These are phyloP conservation scores for Blastobotrys arbuscula DNA, from an alignment of 1,139 yeast genomes.

Conservation along the genomic window DNA sequence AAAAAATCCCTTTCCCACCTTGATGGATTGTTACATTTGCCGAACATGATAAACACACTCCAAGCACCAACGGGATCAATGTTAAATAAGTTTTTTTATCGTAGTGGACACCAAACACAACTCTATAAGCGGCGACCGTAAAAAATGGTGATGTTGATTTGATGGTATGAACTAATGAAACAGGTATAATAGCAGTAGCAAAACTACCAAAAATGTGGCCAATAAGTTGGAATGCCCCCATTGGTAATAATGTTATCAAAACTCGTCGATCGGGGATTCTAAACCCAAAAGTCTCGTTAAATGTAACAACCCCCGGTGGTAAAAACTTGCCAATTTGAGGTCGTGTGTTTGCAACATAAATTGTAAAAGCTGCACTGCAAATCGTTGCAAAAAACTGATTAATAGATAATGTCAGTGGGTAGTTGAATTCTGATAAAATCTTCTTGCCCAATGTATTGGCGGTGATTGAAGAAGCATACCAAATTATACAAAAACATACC, in stretches of 20 bases:
- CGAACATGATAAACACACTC: slow-evolving; percentile 79
- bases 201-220: slow-evolving; percentile 89
- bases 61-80: slow-evolving; percentile 66
- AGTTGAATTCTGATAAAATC: slow-evolving; percentile 60
- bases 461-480: slow-evolving; percentile 81
- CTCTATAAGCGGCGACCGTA: slow-evolving; percentile 74
- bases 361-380: slow-evolving; percentile 46
- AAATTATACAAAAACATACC: slow-evolving; percentile 51
- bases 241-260: slow-evolving; percentile 69
- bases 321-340: slow-evolving; percentile 17
- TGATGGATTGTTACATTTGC: slow-evolving; percentile 41
- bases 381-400: slow-evolving; percentile 74
- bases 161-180: slow-evolving; percentile 84
- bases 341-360: slow-evolving; percentile 14
- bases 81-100: slow-evolving; percentile 66
- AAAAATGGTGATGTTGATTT: slow-evolving; percentile 85
- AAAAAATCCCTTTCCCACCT: slow-evolving; percentile 51
- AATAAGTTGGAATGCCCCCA: slow-evolving; percentile 87
- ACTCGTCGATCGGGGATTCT: slow-evolving; percentile 49
- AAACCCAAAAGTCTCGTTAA: slow-evolving; percentile 20
- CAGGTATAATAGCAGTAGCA: slow-evolving; percentile 84
- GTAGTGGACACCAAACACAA: slow-evolving; percentile 54
- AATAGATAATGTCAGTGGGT: slow-evolving; percentile 82
- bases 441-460: slow-evolving; percentile 77
- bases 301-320: slow-evolving; percentile 10